Evolutionary conservation across 2,329 filamentous ascomycete genomes (phyloP), one percentile per base, ranked within the genome.

Genomic region (Albifimbria verrucaria): DNA sequence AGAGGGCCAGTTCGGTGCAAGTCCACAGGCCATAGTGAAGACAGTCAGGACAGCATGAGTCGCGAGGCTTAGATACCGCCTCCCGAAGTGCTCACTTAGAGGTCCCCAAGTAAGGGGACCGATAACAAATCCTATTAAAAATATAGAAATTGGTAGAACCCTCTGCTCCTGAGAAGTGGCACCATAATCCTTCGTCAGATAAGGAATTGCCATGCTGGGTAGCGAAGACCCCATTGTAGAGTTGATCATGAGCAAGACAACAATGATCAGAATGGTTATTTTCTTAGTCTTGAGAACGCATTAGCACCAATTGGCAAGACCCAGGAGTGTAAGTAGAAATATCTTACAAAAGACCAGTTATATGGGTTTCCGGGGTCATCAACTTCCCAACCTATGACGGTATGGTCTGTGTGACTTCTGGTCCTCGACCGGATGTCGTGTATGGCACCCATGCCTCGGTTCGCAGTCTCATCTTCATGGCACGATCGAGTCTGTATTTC

Each of bases 141-240:
- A 88, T 18, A 84, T 74, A 0, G 84, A 86, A 28, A 87, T 83
- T 7, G 83, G 85, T 2, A 88, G 62, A 4, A 81, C 75, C 46
- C 63, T 63, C 50, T 80, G 74, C 17, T 67, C 63, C 25, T 71
- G 55, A 2, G 75, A 76, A 0, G 77, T 77, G 53, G 88, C 69
- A 50, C 75, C 63, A 69, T 86, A 90, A 58, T 86, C 75, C 3
- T 68, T 64, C 3, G 77, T 72, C 46, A 89, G 86, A 49, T 75
- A 78, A 2, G 79, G 75, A 2, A 84, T 77, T 15, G 83, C 82
- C 65, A 86, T 86, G 52, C 83, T 82, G 1, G 86, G 83, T 5
- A 90, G 73, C 0, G 84, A 76, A 42, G 81, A 87, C 2, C 81
- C 82, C 69, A 89, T 81, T 10, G 86, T 89, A 23, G 80, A 84